Evolutionary conservation across 164 flowering plant genomes (phyloP).

Genomic region (Aristolochia californica): DNA sequence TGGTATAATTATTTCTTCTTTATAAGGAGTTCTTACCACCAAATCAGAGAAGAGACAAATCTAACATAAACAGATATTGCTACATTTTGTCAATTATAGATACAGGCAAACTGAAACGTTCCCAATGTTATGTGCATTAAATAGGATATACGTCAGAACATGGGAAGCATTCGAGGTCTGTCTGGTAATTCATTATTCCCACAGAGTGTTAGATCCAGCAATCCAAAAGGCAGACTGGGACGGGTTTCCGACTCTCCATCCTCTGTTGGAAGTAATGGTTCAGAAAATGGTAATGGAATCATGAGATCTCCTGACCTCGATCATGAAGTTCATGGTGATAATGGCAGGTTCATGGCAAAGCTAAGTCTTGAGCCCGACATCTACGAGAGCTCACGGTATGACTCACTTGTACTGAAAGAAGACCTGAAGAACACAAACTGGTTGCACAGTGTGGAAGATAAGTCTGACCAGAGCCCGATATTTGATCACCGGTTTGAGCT

Average conservation of each 20-base stretch:
- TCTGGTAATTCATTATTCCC: constrained; percentile 66
- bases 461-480: constrained; percentile 49
- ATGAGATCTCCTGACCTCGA: constrained; percentile 18
- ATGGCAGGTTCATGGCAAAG: constrained; percentile 29
- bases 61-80: too few relatives aligned
- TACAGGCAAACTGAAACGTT: too few relatives aligned
- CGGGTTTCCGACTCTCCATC: constrained; percentile 24
- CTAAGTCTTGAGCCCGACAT: constrained; percentile 39
- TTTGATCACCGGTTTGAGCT: constrained; percentile 76
- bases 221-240: constrained; percentile 33
- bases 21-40: too few relatives aligned
- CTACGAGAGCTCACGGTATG: constrained; percentile 85
- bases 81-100: too few relatives aligned
- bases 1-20: background rate
- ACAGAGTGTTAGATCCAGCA: constrained; percentile 70
- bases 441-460: constrained; percentile 71
- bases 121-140: background rate
- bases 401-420: constrained; percentile 72
- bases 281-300: constrained; percentile 30
- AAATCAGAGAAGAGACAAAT: too few relatives aligned
- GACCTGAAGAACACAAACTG: constrained; percentile 80
- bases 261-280: constrained; percentile 30
- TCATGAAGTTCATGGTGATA: constrained; percentile 21
- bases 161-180: constrained; percentile 42
- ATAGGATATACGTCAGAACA: constrained; percentile 71